These are phyloP conservation scores for Saccharomycopsis fibuligera DNA, from an alignment of 805 yeast species.

Conservation along the genomic window DNA sequence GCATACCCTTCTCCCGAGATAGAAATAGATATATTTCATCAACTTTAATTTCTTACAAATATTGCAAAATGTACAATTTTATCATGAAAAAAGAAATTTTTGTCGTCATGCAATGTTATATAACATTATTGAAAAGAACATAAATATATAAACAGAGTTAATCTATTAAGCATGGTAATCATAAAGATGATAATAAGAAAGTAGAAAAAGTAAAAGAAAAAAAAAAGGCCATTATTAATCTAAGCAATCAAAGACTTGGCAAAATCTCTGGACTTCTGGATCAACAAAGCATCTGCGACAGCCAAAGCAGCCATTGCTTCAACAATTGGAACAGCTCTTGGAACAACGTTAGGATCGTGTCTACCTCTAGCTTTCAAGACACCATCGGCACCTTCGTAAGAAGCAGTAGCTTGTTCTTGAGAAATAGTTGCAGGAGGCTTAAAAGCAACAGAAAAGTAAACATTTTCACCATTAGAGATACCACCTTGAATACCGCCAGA, in stretches of 20 bases:
- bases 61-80: no score
- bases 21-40: no score
- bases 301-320: slow-evolving; percentile 98
- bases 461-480: slow-evolving; percentile 91
- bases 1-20: no score
- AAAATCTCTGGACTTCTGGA: slow-evolving; percentile 80
- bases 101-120: no score
- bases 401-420: slow-evolving; percentile 82
- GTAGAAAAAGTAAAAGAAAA: background rate
- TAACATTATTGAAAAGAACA: no score
- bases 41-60: no score
- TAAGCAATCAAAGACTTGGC: slow-evolving; percentile 25
- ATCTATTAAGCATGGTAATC: no score
- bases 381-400: slow-evolving; percentile 86
- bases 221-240: background rate
- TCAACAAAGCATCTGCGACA: slow-evolving; percentile 74
- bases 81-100: no score
- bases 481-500: slow-evolving; percentile 99
- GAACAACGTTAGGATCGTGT: slow-evolving; percentile 98
- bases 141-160: no score
- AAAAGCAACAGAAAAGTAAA: slow-evolving; percentile 92
- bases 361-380: slow-evolving; percentile 93
- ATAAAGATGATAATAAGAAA: background rate
- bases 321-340: slow-evolving; percentile 97
- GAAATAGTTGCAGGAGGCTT: slow-evolving; percentile 97